Percentiles rank a stretch among this genome's conserved stretches.
Conservation (phyloP, 768 basidiomycete genomes). For the Amanita rimosa region DNA sequence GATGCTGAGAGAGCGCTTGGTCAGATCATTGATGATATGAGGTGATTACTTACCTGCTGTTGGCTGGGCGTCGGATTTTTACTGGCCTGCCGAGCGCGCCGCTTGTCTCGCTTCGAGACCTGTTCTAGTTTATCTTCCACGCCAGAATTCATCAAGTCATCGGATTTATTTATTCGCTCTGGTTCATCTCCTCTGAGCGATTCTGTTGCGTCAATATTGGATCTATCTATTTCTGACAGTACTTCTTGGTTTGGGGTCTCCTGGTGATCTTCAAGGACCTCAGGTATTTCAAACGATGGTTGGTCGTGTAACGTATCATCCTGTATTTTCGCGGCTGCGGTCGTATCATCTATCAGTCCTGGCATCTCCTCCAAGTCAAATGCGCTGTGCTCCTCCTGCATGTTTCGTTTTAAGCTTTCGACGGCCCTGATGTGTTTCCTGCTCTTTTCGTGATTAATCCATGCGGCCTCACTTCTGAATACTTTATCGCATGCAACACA, state of each 20-base stretch:
- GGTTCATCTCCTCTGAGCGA: neutral
- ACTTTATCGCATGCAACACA: constrained; percentile 91
- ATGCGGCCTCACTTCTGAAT: constrained; percentile 87
- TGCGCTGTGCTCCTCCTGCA: constrained; percentile 63
- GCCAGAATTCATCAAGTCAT: constrained; percentile 2
- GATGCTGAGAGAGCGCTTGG: constrained; percentile 19
- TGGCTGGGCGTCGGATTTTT: constrained; percentile 29
- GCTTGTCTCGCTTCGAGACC: constrained; percentile 68
- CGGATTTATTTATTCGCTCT: neutral
- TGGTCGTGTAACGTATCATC: neutral
- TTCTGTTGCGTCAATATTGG: neutral
- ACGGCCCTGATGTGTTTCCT: constrained; percentile 89
- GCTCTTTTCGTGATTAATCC: constrained; percentile 94
- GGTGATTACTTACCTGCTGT: constrained; percentile 9
- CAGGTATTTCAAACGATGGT: neutral
- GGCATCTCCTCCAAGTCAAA: constrained; percentile 37
- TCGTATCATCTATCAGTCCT: neutral
- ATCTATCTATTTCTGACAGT: neutral
- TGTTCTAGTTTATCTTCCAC: constrained; percentile 10
- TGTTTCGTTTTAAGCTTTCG: constrained; percentile 63
- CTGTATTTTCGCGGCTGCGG: too few species aligned
- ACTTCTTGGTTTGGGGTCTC: neutral
- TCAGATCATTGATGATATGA: neutral
- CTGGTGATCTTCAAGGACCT: neutral
- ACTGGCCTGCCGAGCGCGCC: constrained; percentile 69